Evolutionary conservation across 2,329 filamentous ascomycete species (phyloP).

Genomic region (Exophiala xenobiotica): DNA sequence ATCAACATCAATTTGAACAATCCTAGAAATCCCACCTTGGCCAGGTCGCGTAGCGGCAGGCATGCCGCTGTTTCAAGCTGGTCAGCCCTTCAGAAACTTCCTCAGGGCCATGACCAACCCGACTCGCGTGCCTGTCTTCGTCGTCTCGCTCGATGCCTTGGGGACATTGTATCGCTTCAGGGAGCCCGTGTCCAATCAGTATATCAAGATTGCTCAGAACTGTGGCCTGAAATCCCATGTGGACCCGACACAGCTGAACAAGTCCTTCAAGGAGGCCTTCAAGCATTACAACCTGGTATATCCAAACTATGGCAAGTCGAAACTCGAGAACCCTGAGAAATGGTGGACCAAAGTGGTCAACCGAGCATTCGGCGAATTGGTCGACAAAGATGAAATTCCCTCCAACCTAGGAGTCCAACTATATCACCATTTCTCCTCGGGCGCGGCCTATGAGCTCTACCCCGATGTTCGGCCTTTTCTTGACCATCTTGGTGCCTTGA

Average conservation of each 20-base stretch:
- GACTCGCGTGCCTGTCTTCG: slow-evolving; percentile 29
- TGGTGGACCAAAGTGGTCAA: slow-evolving; percentile 48
- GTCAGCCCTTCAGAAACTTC: slow-evolving; percentile 5
- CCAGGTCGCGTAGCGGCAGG: too few relatives aligned
- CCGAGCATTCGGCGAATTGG: slow-evolving; percentile 36
- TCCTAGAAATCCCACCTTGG: too few relatives aligned
- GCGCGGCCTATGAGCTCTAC: slow-evolving; percentile 42
- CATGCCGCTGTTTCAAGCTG: too few relatives aligned
- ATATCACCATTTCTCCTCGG: slow-evolving; percentile 41
- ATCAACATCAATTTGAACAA: too few relatives aligned
- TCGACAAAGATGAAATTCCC: slow-evolving; percentile 33
- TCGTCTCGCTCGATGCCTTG: slow-evolving; percentile 48
- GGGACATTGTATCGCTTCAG: slow-evolving; percentile 46
- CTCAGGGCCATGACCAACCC: slow-evolving; percentile 8
- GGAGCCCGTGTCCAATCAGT: slow-evolving; percentile 41
- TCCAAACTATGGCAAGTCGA: slow-evolving; percentile 47
- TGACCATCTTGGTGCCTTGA: slow-evolving; percentile 33
- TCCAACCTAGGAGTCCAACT: slow-evolving; percentile 37
- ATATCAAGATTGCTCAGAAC: slow-evolving; percentile 39
- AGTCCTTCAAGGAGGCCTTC: slow-evolving; percentile 40
- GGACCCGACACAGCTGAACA: slow-evolving; percentile 29
- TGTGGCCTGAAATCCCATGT: slow-evolving; percentile 35
- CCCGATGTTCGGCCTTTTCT: slow-evolving; percentile 43
- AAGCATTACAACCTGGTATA: slow-evolving; percentile 34
- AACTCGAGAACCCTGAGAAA: slow-evolving; percentile 38